Evolutionary conservation across 1,284 basidiomycete genomes (phyloP).

Genomic region (Rhodotorula sp.): DNA sequence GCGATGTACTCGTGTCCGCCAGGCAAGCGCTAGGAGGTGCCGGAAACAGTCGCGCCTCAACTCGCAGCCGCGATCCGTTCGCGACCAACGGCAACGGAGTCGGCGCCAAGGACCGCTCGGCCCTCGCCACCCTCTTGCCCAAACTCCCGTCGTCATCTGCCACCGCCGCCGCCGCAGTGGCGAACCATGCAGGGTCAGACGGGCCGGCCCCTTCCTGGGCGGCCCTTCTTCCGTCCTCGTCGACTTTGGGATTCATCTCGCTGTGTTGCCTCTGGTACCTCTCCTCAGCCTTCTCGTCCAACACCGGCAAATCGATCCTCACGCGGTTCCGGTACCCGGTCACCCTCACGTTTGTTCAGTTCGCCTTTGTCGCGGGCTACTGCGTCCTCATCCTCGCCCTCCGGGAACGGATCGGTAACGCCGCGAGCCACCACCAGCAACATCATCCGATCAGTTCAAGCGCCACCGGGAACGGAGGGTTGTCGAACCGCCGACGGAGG

Average conservation of each 20-base stretch:
- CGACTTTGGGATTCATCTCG: constrained; percentile 49
- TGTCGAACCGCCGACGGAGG: constrained; percentile 9
- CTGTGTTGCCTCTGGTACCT: constrained; percentile 72
- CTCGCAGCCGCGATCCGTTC: background rate
- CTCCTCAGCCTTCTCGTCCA: constrained; percentile 80
- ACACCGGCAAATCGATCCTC: constrained; percentile 84
- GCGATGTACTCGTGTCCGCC: constrained; percentile 16
- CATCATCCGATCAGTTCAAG: background rate
- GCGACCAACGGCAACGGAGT: background rate
- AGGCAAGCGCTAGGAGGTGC: constrained; percentile 3
- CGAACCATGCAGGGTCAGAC: background rate
- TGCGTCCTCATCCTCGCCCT: constrained; percentile 63
- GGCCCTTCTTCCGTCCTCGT: constrained; percentile 23
- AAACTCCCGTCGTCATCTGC: constrained; percentile 5
- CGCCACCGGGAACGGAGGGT: background rate
- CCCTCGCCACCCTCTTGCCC: constrained; percentile 3
- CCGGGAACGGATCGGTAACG: constrained; percentile 20
- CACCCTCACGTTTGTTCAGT: constrained; percentile 93
- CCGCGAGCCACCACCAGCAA: background rate
- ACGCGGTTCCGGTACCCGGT: constrained; percentile 52
- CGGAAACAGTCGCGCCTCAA: background rate
- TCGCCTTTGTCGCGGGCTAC: constrained; percentile 85
- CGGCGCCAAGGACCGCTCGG: background rate
- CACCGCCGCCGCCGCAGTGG: background rate
- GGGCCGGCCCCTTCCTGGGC: background rate